These are phyloP conservation scores for Mesotaenium endlicherianum DNA, from an alignment of 139 green algal genomes.

Conservation along the genomic window DNA sequence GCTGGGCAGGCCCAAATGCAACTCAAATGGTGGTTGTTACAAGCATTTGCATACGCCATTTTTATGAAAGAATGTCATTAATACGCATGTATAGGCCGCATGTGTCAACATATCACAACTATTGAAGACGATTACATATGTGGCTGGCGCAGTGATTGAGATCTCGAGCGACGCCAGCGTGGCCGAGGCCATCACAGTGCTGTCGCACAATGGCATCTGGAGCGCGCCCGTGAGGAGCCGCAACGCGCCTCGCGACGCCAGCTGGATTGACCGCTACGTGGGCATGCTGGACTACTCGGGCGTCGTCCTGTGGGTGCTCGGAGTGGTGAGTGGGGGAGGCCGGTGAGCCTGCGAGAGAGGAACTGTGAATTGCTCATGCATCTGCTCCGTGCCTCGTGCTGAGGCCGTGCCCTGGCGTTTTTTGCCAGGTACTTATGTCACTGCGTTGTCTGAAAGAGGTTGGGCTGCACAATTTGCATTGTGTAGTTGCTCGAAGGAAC, in stretches of 20 bases:
- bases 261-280: constrained; percentile 48
- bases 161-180: constrained; percentile 33
- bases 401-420: not conserved
- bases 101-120: no score
- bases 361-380: no score
- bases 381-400: no score
- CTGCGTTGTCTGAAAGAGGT: not conserved
- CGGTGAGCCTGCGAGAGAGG: no score
- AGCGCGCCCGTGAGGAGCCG: constrained; percentile 42
- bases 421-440: not conserved
- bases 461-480: not conserved
- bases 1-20: no score
- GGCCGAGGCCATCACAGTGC: constrained; percentile 9
- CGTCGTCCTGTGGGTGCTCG: constrained; percentile 39
- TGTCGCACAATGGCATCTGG: constrained; percentile 24
- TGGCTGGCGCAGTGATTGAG: constrained; percentile 45
- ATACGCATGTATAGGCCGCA: no score
- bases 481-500: no score
- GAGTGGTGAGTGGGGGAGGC: not conserved
- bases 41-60: no score
- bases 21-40: not conserved
- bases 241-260: constrained; percentile 21
- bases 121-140: no score
- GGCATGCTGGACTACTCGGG: constrained; percentile 41
- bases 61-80: no score